These are phyloP conservation scores for Sclerotinia subarctica DNA, from an alignment of 2,329 filamentous ascomycete species.

Conservation along the genomic window DNA sequence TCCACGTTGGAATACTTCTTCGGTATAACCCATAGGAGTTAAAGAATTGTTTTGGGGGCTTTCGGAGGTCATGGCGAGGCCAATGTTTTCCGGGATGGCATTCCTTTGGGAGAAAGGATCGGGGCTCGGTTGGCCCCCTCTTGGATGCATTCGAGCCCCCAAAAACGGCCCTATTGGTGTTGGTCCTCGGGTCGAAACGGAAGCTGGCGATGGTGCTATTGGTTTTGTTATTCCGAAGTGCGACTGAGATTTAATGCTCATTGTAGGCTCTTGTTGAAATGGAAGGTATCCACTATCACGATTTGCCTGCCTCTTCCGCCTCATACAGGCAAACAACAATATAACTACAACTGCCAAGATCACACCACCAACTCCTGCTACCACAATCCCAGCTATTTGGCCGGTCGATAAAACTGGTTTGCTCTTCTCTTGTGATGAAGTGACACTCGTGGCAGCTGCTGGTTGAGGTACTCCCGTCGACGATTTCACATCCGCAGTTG, in stretches of 20 bases:
- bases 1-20: constrained; percentile 26
- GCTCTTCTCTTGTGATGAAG: constrained; percentile 21
- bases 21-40: constrained; percentile 17
- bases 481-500: constrained; percentile 23
- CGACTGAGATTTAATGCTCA: constrained; percentile 25
- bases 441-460: constrained; percentile 23
- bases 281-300: constrained; percentile 38
- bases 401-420: constrained; percentile 25
- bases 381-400: constrained; percentile 57
- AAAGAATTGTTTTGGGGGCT: constrained; percentile 12
- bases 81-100: constrained; percentile 34
- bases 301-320: constrained; percentile 33
- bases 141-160: constrained; percentile 26
- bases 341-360: constrained; percentile 49
- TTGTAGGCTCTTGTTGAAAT: constrained; percentile 35
- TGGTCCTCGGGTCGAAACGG: constrained; percentile 26
- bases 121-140: constrained; percentile 23
- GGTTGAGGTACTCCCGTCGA: neutral
- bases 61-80: constrained; percentile 33
- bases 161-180: constrained; percentile 29
- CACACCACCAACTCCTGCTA: constrained; percentile 51
- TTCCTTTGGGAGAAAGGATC: constrained; percentile 38
- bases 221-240: constrained; percentile 17
- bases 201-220: constrained; percentile 12
- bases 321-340: constrained; percentile 39